These are phyloP conservation scores for Fusarium sp. DNA, from an alignment of 2,329 filamentous ascomycete genomes.

Conservation along the genomic window DNA sequence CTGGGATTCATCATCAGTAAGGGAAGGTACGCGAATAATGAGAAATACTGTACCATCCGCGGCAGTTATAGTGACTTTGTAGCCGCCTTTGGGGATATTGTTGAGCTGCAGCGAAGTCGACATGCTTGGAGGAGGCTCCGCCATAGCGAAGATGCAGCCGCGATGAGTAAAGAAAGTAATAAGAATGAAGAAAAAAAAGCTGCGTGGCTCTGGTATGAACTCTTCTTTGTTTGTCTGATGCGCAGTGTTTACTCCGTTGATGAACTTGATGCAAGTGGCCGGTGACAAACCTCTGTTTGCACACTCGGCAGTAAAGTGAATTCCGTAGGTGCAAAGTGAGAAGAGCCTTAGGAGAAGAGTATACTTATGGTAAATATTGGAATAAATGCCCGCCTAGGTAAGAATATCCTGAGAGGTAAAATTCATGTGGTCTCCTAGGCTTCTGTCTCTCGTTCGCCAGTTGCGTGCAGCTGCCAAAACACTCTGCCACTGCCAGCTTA, in stretches of 20 bases:
- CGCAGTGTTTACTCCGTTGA: no score
- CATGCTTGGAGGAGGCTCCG: background rate
- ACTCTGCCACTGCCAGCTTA: background rate
- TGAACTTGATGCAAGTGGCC: no score
- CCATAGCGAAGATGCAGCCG: background rate
- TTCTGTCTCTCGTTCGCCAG: background rate
- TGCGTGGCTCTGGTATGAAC: background rate
- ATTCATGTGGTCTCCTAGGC: background rate
- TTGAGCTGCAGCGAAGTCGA: background rate
- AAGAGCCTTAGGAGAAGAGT: no score
- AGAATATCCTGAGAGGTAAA: background rate
- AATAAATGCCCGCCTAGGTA: no score
- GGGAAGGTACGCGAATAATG: background rate
- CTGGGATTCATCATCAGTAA: background rate
- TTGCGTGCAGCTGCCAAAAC: background rate
- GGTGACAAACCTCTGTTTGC: no score
- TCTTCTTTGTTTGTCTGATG: no score
- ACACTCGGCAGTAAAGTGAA: no score
- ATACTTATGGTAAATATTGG: no score
- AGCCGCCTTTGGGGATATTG: background rate
- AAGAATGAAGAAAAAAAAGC: no score
- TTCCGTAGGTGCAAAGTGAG: no score
- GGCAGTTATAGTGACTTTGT: background rate
- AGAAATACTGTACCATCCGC: background rate
- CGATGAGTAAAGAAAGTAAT: background rate